These are phyloP conservation scores for Irpex sp. DNA, from an alignment of 1,284 basidiomycete genomes.

Conservation along the genomic window DNA sequence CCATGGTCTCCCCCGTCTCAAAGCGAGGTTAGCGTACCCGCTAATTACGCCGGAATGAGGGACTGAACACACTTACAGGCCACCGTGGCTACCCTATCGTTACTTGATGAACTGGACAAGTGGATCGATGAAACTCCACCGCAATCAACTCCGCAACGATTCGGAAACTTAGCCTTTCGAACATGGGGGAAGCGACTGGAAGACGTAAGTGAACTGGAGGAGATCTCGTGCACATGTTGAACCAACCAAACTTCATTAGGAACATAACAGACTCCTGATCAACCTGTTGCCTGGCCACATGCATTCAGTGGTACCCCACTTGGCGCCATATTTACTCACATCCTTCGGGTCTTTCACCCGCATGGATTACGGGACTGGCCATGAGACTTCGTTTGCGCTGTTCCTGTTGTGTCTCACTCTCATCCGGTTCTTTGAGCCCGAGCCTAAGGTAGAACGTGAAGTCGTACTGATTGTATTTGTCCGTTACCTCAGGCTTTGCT, in stretches of 20 bases:
- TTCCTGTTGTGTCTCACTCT: constrained; percentile 70
- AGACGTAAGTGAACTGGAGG: constrained; percentile 47
- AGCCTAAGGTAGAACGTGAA: constrained; percentile 52
- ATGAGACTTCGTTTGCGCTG: constrained; percentile 87
- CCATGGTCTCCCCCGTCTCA: constrained; percentile 32
- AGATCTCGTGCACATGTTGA: not conserved
- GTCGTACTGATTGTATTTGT: constrained; percentile 66
- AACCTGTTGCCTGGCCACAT: constrained; percentile 47
- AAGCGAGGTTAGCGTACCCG: not conserved
- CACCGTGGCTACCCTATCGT: constrained; percentile 41
- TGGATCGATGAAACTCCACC: constrained; percentile 88
- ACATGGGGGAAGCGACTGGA: constrained; percentile 82
- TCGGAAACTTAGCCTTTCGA: constrained; percentile 92
- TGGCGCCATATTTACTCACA: constrained; percentile 76
- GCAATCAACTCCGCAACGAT: constrained; percentile 80
- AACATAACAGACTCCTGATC: constrained; percentile 54
- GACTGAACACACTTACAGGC: constrained; percentile 10
- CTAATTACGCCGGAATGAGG: constrained; percentile 9
- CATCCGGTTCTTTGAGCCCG: constrained; percentile 55
- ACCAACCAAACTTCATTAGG: constrained; percentile 36
- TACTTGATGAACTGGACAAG: constrained; percentile 68
- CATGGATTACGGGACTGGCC: constrained; percentile 96
- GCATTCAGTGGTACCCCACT: constrained; percentile 46
- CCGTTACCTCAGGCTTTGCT: constrained; percentile 81
- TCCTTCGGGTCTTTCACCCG: constrained; percentile 91